Evolutionary conservation across 1,139 yeast genomes (phyloP), one percentile per base, ranked within the genome.

Genomic region (Wickerhamiella infanticola): DNA sequence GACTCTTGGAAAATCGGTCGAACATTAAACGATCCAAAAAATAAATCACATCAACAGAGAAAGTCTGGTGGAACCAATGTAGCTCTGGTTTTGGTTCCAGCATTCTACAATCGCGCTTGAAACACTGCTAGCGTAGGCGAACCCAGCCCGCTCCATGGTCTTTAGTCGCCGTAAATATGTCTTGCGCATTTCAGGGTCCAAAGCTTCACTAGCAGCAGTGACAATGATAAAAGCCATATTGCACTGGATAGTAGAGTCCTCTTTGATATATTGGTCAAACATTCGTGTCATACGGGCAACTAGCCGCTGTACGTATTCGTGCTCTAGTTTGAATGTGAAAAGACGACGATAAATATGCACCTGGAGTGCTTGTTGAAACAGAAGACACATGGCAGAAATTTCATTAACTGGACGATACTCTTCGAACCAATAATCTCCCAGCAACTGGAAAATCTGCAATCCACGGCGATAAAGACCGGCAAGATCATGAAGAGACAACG

Each of bases 121-220:
- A 13, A 75, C 70, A 48, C 66, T 64, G 13, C 56, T 57, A 0
- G 75, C 74, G 50, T 69, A 71, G 4, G 65, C 63, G 46, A 69
- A 68, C 0, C 79, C 79, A 56, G 64, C 63, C 27, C 65, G 63
- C 9, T 65, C 63, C 59, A 74, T 63, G 24, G 56, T 57, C 4
- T 58, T 52, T 52, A 74, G 65, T 33, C 79, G 57, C 7, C 57
- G 55, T 35, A 61, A 51, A 48, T 68, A 69, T 29, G 67, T 59
- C n/a, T 55, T 54, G 39, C 70, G 59, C 50, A 62, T 56, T 3
- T 55, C 58, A 0, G 58, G 58, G 46, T 71, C 68, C 23, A 64
- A 49, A 1, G 70, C 67, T 52, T 75, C 81, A 54, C 79, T 73
- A 8, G 74, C 80, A 27, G 77, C 74, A 29, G 76, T 67, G 51